Percentiles rank a stretch among this genome's conserved stretches.
Evolutionary conservation across 129 eudicot genomes (phyloP).

Genomic region (Oenanthe sinensis): DNA sequence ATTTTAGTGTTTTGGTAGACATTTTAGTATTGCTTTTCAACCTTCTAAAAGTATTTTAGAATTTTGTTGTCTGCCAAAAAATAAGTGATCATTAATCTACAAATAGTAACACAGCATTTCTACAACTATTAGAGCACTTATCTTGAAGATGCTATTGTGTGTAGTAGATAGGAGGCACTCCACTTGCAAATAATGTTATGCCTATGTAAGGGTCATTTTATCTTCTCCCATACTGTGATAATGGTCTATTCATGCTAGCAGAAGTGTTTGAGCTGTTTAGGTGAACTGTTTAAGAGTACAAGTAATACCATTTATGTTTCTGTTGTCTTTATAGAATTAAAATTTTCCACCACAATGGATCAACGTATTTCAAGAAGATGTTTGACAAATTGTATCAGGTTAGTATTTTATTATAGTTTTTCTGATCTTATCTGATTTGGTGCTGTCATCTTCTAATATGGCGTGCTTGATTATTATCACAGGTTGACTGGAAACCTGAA

Average conservation of each 20-base stretch:
- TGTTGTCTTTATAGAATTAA: slow-evolving; percentile 50
- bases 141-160: not conserved
- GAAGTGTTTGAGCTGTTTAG: not conserved
- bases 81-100: not conserved
- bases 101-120: not conserved
- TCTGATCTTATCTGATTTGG: not conserved
- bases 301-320: slow-evolving; percentile 11
- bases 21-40: not conserved
- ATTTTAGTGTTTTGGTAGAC: not conserved
- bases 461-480: slow-evolving; percentile 19
- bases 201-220: not conserved
- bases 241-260: not conserved
- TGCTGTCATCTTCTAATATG: slow-evolving; percentile 8
- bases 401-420: slow-evolving; percentile 5
- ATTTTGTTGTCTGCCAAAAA: not conserved
- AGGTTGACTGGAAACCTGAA: slow-evolving; percentile 97
- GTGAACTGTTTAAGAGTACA: not conserved
- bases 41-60: not conserved
- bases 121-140: not conserved
- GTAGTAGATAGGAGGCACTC: not conserved
- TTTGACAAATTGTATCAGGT: slow-evolving; percentile 88
- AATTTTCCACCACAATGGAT: slow-evolving; percentile 78
- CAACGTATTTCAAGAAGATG: slow-evolving; percentile 67
- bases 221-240: not conserved
- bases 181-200: not conserved